phyloP scores from a whole-genome alignment of 2,329 filamentous ascomycete species.

The Fusarium poae region DNA sequence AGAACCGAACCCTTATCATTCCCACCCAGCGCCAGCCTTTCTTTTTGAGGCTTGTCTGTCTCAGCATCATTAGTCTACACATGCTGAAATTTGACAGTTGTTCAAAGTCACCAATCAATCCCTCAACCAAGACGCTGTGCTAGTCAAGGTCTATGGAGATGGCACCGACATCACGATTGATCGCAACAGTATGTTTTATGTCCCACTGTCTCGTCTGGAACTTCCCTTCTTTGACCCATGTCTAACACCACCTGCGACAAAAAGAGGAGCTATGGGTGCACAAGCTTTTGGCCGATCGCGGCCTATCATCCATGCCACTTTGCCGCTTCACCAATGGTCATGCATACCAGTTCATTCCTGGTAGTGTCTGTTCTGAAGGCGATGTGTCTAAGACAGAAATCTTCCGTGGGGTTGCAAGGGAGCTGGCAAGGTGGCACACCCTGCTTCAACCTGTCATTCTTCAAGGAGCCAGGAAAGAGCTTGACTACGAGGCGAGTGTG shows the following conservation, averaged over 20 bases:
- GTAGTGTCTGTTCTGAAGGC: slow-evolving; percentile 28
- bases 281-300: slow-evolving; percentile 32
- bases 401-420: slow-evolving; percentile 39
- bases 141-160: slow-evolving; percentile 44
- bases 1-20: slow-evolving; percentile 1
- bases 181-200: slow-evolving; percentile 36
- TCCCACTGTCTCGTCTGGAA: slow-evolving; percentile 3
- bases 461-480: not conserved
- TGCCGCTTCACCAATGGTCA: slow-evolving; percentile 43
- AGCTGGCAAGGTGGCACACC: slow-evolving; percentile 40
- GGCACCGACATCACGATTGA: slow-evolving; percentile 44
- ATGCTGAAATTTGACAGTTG: slow-evolving; percentile 30
- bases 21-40: too few species aligned
- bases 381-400: slow-evolving; percentile 33
- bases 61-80: not conserved
- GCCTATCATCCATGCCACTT: slow-evolving; percentile 35
- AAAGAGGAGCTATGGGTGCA: slow-evolving; percentile 43
- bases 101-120: slow-evolving; percentile 32
- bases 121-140: slow-evolving; percentile 10
- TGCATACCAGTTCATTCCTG: slow-evolving; percentile 38
- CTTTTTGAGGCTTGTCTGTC: not conserved
- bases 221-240: slow-evolving; percentile 10
- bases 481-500: slow-evolving; percentile 32
- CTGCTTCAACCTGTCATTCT: slow-evolving; percentile 11
- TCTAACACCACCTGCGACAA: slow-evolving; percentile 25